Evolutionary conservation across 495 filamentous ascomycete species (phyloP).

Genomic region (Aspergillus ostianus): DNA sequence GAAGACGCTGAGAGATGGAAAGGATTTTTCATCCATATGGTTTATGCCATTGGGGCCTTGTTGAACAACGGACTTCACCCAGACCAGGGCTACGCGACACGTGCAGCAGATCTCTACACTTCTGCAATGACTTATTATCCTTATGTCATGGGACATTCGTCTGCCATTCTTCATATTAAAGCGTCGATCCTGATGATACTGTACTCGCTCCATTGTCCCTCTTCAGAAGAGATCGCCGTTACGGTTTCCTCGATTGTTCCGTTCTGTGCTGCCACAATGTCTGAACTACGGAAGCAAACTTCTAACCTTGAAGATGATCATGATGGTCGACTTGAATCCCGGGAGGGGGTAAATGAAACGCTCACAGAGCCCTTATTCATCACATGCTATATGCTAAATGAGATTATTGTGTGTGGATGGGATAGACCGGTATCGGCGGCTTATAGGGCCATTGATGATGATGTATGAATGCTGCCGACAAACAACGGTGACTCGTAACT

Average conservation of each 20-base stretch:
- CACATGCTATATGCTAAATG: slow-evolving; percentile 37
- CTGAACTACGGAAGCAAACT: slow-evolving; percentile 26
- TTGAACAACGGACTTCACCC: slow-evolving; percentile 28
- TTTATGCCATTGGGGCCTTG: slow-evolving; percentile 34
- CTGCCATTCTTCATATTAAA: slow-evolving; percentile 32
- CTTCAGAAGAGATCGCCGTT: slow-evolving; percentile 30
- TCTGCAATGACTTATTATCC: slow-evolving; percentile 32
- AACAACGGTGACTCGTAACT: not conserved
- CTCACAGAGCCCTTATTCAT: slow-evolving; percentile 34
- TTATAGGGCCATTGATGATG: slow-evolving; percentile 31
- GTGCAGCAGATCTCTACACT: slow-evolving; percentile 27
- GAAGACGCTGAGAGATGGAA: slow-evolving; percentile 27
- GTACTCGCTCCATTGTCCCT: slow-evolving; percentile 36
- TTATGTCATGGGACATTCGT: slow-evolving; percentile 27
- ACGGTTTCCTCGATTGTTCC: slow-evolving; percentile 33
- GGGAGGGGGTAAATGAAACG: slow-evolving; percentile 16
- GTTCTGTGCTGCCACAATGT: slow-evolving; percentile 32
- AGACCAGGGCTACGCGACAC: slow-evolving; percentile 22
- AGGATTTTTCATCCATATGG: slow-evolving; percentile 31
- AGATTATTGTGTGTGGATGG: slow-evolving; percentile 34
- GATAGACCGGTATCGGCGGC: slow-evolving; percentile 30
- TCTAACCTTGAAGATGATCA: slow-evolving; percentile 12
- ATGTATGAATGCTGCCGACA: slow-evolving; percentile 16
- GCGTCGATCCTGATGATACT: slow-evolving; percentile 34
- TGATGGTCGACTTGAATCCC: not conserved